Base-by-base conservation (phyloP, 176 grass and related monocot species). In the Eragrostis nindensis region DNA sequence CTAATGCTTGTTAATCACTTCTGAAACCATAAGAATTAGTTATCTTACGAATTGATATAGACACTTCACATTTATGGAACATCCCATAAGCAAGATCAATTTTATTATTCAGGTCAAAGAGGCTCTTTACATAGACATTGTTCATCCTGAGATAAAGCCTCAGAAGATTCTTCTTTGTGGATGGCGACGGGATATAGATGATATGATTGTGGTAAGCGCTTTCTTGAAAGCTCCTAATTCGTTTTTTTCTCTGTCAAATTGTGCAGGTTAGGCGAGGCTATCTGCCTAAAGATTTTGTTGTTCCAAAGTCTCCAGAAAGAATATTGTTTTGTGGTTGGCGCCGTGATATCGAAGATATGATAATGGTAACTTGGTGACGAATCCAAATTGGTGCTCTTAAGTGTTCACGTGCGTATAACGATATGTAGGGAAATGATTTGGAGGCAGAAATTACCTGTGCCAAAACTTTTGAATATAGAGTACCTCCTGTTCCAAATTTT, bases 291-390 rank as follows among this genome's bases (percentile, higher is more conserved):
- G 91, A 88, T 82, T 94, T 94, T 86, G 45, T 79, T 90, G 82
- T 90, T 88, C 88, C 88, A 86, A 94, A 94, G 79, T 88, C 85
- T 80, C 88, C 91, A 59, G 88, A 90, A 94, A 94, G 79, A 83
- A 94, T 94, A 94, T 89, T 94, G 50, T 94, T 94, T 90, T 94
- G 91, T 90, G 91, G 91, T 88, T 94, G 91, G 91, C 85, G 91
- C 24, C 87, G 91, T 88, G 92, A 94, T 86, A 88, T 94, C 73
- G 92, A 94, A 84, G 92, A 94, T 88, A 91, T 94, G 92, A 91
- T 94, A 88, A 94, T 94, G 92, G 92, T 94, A 94, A 94, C 86
- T 88, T 86, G 80, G 81, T 72, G 53, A 86, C 9, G 17, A 78
- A 90, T 88, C 75, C 75, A 83, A 90, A 80, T 26, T 61, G 79